Evolutionary conservation across 352 stramenopile genomes (phyloP).

Genomic region (Globisporangium splendens): DNA sequence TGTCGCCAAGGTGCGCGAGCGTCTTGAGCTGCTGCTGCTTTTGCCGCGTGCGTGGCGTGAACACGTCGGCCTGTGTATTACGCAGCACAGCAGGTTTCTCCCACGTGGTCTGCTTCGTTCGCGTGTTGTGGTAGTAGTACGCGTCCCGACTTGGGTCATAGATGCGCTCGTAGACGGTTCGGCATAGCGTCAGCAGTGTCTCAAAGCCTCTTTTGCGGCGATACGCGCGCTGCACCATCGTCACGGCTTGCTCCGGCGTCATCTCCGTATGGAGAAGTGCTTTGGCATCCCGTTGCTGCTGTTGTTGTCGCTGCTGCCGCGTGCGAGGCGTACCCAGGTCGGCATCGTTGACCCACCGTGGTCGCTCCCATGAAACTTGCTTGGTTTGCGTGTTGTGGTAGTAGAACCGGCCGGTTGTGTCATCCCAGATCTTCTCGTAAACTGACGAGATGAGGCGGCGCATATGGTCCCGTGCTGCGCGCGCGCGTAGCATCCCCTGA

Average conservation of each 20-base stretch:
- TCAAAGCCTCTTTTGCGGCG: slow-evolving; percentile 42
- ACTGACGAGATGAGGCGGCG: slow-evolving; percentile 60
- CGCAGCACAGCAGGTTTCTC: slow-evolving; percentile 57
- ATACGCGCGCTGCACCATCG: slow-evolving; percentile 57
- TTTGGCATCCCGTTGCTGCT: background rate
- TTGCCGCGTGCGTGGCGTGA: slow-evolving; percentile 45
- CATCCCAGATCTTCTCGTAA: slow-evolving; percentile 83
- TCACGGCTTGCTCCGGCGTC: slow-evolving; percentile 35
- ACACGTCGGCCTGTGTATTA: slow-evolving; percentile 33
- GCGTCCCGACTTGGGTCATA: slow-evolving; percentile 44
- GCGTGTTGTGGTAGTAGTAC: slow-evolving; percentile 84
- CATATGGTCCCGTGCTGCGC: slow-evolving; percentile 44
- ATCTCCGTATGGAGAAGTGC: slow-evolving; percentile 12
- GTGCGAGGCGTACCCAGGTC: slow-evolving; percentile 59
- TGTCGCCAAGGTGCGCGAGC: too few relatives aligned
- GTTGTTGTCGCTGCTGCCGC: slow-evolving; percentile 12
- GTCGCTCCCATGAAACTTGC: slow-evolving; percentile 65
- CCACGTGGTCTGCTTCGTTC: slow-evolving; percentile 65
- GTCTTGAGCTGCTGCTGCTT: slow-evolving; percentile 18
- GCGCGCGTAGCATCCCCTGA: slow-evolving; percentile 55
- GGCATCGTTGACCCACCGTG: slow-evolving; percentile 57
- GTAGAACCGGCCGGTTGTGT: slow-evolving; percentile 44
- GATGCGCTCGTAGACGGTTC: slow-evolving; percentile 63
- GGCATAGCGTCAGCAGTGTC: slow-evolving; percentile 37
- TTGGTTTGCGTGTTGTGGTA: slow-evolving; percentile 79